A percentile compares a stretch with the other conserved stretches of the same genome.
phyloP scores from a whole-genome alignment of 306 rosid genomes.

The Mimosa bimucronata region DNA sequence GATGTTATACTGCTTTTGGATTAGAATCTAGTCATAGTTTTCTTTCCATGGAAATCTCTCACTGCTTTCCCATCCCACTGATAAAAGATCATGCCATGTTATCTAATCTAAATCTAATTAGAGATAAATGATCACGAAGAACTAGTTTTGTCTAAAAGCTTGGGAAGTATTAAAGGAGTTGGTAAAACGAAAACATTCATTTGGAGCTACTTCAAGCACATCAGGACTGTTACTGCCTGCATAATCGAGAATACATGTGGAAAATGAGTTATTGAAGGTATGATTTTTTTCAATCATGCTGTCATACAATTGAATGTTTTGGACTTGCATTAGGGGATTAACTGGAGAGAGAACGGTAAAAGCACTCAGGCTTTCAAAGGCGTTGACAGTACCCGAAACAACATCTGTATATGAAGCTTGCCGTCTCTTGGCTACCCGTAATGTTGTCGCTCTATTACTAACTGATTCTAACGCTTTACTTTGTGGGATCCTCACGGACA shows the following conservation, averaged over 20 bases:
- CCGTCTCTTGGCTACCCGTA: conserved; percentile 89
- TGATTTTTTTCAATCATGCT: conserved; percentile 19
- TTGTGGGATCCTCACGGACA: conserved; percentile 97
- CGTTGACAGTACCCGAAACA: conserved; percentile 86
- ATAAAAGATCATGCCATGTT: background rate
- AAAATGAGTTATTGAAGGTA: conserved; percentile 11
- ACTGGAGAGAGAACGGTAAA: conserved; percentile 84
- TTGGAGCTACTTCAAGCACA: conserved; percentile 12
- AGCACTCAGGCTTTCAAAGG: conserved; percentile 83
- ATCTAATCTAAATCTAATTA: background rate
- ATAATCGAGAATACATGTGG: background rate
- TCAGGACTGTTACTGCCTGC: background rate
- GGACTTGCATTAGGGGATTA: conserved; percentile 62
- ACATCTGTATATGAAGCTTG: conserved; percentile 86
- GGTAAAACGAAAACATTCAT: background rate
- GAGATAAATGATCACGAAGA: background rate
- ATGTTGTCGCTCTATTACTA: conserved; percentile 83
- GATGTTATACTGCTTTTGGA: background rate
- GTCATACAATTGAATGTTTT: conserved; percentile 2
- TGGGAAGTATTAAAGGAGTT: background rate
- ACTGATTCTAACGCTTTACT: conserved; percentile 95
- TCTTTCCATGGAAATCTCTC: background rate
- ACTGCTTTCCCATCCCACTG: background rate
- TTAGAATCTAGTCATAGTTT: background rate
- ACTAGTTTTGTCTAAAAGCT: background rate